A percentile compares a stretch with the other conserved stretches of the same genome.
Conservation (phyloP, 1,284 basidiomycete species). For the Spongiforma sp. region DNA sequence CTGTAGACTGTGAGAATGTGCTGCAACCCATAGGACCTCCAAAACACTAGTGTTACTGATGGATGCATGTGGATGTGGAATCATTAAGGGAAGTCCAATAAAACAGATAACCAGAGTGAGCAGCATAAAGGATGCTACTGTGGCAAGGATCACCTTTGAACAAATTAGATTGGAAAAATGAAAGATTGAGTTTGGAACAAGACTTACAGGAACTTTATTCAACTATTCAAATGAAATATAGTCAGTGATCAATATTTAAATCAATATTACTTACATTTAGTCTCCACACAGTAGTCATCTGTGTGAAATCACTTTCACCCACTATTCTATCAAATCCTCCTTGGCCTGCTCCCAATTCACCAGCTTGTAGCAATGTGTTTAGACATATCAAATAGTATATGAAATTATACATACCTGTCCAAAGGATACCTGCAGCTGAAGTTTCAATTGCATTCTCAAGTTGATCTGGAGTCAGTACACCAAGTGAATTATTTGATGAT, state of each 20-base stretch:
- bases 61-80: background rate
- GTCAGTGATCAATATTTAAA: too few relatives aligned
- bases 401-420: slow-evolving; percentile 4
- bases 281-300: slow-evolving; percentile 12
- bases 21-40: slow-evolving; percentile 16
- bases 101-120: background rate
- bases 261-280: slow-evolving; percentile 13
- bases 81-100: background rate
- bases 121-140: slow-evolving; percentile 12
- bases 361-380: background rate
- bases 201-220: slow-evolving; percentile 11
- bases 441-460: background rate
- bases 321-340: slow-evolving; percentile 11
- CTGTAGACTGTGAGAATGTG: slow-evolving; percentile 4
- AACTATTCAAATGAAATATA: slow-evolving; percentile 2
- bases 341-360: background rate
- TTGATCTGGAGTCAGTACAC: slow-evolving; percentile 1
- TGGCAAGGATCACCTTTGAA: slow-evolving; percentile 11
- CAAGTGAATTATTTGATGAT: background rate
- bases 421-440: slow-evolving; percentile 3
- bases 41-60: slow-evolving; percentile 12
- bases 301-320: slow-evolving; percentile 7
- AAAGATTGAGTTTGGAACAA: background rate
- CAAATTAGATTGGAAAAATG: background rate
- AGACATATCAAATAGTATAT: rapidly evolving